Base-by-base conservation (phyloP, 192 early-diverging fungal genomes). In the Backusella tarrabulga region DNA sequence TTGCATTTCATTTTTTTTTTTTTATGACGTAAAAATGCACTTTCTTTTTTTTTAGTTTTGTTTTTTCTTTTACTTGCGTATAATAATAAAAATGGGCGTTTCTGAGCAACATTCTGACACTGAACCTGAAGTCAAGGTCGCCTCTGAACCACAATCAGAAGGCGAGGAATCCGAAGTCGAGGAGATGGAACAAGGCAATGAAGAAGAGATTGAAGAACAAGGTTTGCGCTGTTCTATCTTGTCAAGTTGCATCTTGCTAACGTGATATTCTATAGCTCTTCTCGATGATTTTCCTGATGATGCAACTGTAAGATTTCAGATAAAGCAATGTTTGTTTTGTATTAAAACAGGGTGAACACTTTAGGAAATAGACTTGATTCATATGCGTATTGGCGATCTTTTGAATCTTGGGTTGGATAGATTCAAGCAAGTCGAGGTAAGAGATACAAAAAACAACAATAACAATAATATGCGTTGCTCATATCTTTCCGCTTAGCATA, bases 291-390 rank as follows among this genome's bases (percentile, higher is more conserved):
- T 83, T 23, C 86, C 88, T 1, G 85, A 85, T 54, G 87, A 89
- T 66, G 84, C 82, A 1, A 85, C 85, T 67, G 83, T 82, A 80
- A 34, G 70, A 4, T 75, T 5, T 17, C 42, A 23, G 67, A 14
- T 14, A 46, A 29, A 52, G 34, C n/a, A 60, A 50, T 50, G 52
- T 15, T 69, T 26, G 15, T 26, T 32, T 67, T 66, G 23, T 67
- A 34, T 29, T 14, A 17, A 68, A 52, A 44, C 41, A 6, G 36
- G 19, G 12, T 32, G n/a, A 72, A 6, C 0, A 63, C 42, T 76
- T 34, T 82, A 93, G 87, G 92, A 92, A 54, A 81, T 94, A 3
- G 91, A 94, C 67, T 73, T 93, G 9, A 88, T 86, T 32, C 92
- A 94, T 83, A 83, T 88, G 54, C 85, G 92, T 34, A 77, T 94